A percentile compares a stretch with the other conserved stretches of the same genome.
Conservation (phyloP, 495 filamentous ascomycete species). For the Daldinia concentrica region DNA sequence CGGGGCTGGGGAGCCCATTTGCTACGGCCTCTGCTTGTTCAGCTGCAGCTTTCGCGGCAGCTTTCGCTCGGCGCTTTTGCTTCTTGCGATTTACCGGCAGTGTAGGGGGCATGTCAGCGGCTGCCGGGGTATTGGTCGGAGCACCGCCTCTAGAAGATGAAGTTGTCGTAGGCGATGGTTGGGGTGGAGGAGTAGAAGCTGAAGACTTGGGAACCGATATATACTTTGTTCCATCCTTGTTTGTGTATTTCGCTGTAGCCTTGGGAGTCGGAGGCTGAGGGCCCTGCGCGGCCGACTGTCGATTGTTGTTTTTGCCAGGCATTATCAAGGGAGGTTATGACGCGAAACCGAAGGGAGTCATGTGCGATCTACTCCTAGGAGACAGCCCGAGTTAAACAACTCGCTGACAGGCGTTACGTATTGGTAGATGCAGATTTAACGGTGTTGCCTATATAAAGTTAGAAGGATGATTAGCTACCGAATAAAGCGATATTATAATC, state of each 20-base stretch:
- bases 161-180: constrained; percentile 57
- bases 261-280: constrained; percentile 53
- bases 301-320: constrained; percentile 59
- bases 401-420: constrained; percentile 8
- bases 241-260: constrained; percentile 65
- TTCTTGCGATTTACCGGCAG: constrained; percentile 86
- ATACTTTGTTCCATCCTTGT: constrained; percentile 74
- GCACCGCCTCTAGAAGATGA: constrained; percentile 47
- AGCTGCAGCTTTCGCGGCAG: constrained; percentile 75
- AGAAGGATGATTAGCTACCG: background rate
- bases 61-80: constrained; percentile 84
- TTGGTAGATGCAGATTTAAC: constrained; percentile 5
- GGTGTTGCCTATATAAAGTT: constrained; percentile 5
- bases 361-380: constrained; percentile 37
- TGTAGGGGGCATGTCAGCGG: constrained; percentile 41
- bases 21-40: constrained; percentile 46
- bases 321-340: constrained; percentile 53
- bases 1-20: constrained; percentile 55
- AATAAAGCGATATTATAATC: background rate
- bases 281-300: constrained; percentile 53
- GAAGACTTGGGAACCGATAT: constrained; percentile 70
- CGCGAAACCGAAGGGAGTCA: constrained; percentile 45
- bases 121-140: constrained; percentile 38
- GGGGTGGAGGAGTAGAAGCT: constrained; percentile 60
- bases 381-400: constrained; percentile 24